A percentile compares a stretch with the other conserved stretches of the same genome.
Conservation (phyloP, 805 yeast species). For the Wickerhamomyces strasburgensis region DNA sequence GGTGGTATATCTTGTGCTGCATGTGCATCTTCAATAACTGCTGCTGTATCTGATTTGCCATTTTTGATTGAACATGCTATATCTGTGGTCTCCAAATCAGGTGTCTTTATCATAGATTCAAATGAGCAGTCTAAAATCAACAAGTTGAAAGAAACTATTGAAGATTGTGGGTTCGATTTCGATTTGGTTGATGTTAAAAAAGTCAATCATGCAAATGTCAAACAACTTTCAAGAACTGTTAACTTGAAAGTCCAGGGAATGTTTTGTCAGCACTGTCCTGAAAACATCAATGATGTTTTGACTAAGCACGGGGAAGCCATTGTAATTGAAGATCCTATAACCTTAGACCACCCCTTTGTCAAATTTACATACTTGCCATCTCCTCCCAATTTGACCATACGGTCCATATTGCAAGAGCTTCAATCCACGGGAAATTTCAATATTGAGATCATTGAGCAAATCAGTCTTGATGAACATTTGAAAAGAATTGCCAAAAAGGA, state of each 20-base stretch:
- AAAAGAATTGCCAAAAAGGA: constrained; percentile 44
- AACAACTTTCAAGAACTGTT: constrained; percentile 49
- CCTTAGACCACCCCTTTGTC: constrained; percentile 51
- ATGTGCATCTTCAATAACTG: constrained; percentile 53
- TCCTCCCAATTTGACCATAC: constrained; percentile 46
- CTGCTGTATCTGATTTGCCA: constrained; percentile 41
- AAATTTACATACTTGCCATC: constrained; percentile 63
- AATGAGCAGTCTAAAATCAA: constrained; percentile 32
- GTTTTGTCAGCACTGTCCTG: constrained; percentile 71
- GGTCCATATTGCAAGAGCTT: constrained; percentile 49
- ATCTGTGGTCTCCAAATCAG: constrained; percentile 56
- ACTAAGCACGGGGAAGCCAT: constrained; percentile 51
- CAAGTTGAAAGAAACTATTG: constrained; percentile 45
- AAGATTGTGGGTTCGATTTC: constrained; percentile 65
- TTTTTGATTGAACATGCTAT: constrained; percentile 51
- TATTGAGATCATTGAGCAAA: constrained; percentile 49
- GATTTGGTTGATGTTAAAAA: constrained; percentile 39
- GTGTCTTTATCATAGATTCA: constrained; percentile 51
- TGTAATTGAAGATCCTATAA: constrained; percentile 49
- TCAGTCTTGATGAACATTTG: constrained; percentile 61
- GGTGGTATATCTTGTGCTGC: constrained; percentile 77
- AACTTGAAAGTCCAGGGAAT: constrained; percentile 57
- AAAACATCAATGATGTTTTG: constrained; percentile 43
- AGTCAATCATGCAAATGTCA: constrained; percentile 42
- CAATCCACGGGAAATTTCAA: constrained; percentile 41